Percentiles rank a stretch among this genome's conserved stretches.
Evolutionary conservation across 2,329 filamentous ascomycete species (phyloP).

Genomic region (Fusarium austroafricanum): DNA sequence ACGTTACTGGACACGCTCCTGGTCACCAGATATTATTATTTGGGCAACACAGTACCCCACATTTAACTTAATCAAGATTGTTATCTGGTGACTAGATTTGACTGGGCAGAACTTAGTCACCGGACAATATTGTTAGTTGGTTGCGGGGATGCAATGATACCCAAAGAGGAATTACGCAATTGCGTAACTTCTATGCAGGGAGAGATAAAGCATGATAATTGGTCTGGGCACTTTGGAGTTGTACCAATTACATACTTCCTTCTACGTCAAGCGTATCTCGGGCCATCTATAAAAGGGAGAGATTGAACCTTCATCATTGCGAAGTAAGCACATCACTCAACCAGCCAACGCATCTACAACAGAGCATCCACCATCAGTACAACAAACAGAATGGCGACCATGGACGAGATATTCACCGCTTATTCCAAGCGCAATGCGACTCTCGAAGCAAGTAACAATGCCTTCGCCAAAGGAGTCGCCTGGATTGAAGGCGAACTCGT

Average conservation of each 20-base stretch:
- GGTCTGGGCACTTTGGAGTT: background rate
- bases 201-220: background rate
- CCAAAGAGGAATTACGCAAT: slow-evolving; percentile 22
- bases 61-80: too few species aligned
- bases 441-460: slow-evolving; percentile 40
- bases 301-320: background rate
- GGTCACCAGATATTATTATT: too few species aligned
- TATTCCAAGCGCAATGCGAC: slow-evolving; percentile 47
- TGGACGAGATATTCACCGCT: slow-evolving; percentile 56
- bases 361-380: background rate
- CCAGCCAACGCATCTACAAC: background rate
- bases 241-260: background rate
- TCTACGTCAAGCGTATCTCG: background rate
- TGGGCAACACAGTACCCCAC: too few species aligned
- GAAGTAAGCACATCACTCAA: background rate
- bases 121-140: background rate
- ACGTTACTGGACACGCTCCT: too few species aligned
- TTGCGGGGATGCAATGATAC: background rate
- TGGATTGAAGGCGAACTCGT: slow-evolving; percentile 59
- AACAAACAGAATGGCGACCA: slow-evolving; percentile 53
- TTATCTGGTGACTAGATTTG: too few species aligned
- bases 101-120: too few species aligned
- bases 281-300: slow-evolving; percentile 15
- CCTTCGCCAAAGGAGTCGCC: slow-evolving; percentile 55
- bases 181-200: background rate